Evolutionary conservation across 176 grass and related monocot genomes (phyloP), one percentile per base, ranked within the genome.

Genomic region (barley (Hordeum vulgare)): DNA sequence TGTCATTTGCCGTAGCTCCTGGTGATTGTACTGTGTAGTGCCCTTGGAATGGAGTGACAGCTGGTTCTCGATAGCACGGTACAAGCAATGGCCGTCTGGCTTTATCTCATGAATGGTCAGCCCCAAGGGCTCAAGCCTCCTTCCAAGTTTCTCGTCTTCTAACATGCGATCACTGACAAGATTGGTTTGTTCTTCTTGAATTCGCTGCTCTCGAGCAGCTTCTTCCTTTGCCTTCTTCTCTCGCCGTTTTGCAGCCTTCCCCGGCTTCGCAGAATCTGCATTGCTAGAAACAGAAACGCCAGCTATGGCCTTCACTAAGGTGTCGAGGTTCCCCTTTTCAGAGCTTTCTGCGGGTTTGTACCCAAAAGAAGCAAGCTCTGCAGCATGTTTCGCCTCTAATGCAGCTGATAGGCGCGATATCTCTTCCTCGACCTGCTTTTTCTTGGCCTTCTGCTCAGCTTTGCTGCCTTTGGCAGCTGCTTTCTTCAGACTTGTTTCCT

Each of bases 381-480:
- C 83, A 58, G 87, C 74, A 76, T 98, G 96, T 53, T 85, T 94
- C 3, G 87, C 86, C 85, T 98, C 89, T 62, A 98, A 84, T 85
- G 93, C 88, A 66, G 85, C 64, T 29, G 83, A 90, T 25, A 95
- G 83, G 40, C 51, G 71, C 82, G 80, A 83, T 61, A 95, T 90
- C 79, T 98, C 87, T 80, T 95, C 96, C 71, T 98, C 96, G 4
- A 95, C 93, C 67, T 94, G 96, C 80, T 98, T 98, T 75, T 95
- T 98, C 89, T 98, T 98, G 15, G 92, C 82, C 78, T 98, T 98
- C 84, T 98, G 96, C 66, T 98, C 93, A 49, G 91, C 96, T 83
- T 98, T 98, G 87, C 96, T 98, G 77, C 96, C 96, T 91, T 95
- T 95, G 5, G 96, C 96, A 21, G 93, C 96, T 44, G 80, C 87